Evolutionary conservation across 441 rosid species (phyloP).

Genomic region (Pelargonium exstipulatum): DNA sequence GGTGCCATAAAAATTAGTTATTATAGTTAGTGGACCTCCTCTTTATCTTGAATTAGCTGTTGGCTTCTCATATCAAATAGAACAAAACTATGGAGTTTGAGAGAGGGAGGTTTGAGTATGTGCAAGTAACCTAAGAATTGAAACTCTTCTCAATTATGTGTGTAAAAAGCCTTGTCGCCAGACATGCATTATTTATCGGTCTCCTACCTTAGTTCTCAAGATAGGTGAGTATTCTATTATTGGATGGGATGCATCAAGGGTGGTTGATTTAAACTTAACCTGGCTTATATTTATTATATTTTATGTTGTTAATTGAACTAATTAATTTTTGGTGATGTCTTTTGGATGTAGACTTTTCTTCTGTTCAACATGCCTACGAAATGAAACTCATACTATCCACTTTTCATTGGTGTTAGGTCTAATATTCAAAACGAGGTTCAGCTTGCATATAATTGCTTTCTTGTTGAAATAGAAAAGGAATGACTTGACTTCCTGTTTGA

Average conservation of each 20-base stretch:
- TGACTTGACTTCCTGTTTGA: conserved; percentile 21
- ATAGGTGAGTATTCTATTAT: neutral
- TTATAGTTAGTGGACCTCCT: neutral
- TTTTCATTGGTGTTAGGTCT: neutral
- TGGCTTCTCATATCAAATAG: neutral
- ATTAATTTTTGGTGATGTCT: neutral
- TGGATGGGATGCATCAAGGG: neutral
- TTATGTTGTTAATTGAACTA: neutral
- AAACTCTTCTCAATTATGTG: neutral
- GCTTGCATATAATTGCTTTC: conserved; percentile 10
- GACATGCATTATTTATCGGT: neutral
- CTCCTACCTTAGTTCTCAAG: neutral
- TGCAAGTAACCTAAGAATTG: neutral
- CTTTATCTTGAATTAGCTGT: neutral
- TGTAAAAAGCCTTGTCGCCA: neutral
- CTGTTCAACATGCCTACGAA: conserved; percentile 7
- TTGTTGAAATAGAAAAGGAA: conserved; percentile 23
- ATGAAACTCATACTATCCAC: conserved; percentile 2
- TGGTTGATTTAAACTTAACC: neutral
- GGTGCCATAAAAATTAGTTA: neutral
- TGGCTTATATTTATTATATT: neutral
- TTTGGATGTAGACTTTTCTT: neutral
- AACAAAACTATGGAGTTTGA: neutral
- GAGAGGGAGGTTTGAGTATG: neutral
- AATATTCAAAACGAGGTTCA: conserved; percentile 10